These are phyloP conservation scores for Hericium alpestre DNA, from an alignment of 768 basidiomycete species.

Conservation along the genomic window DNA sequence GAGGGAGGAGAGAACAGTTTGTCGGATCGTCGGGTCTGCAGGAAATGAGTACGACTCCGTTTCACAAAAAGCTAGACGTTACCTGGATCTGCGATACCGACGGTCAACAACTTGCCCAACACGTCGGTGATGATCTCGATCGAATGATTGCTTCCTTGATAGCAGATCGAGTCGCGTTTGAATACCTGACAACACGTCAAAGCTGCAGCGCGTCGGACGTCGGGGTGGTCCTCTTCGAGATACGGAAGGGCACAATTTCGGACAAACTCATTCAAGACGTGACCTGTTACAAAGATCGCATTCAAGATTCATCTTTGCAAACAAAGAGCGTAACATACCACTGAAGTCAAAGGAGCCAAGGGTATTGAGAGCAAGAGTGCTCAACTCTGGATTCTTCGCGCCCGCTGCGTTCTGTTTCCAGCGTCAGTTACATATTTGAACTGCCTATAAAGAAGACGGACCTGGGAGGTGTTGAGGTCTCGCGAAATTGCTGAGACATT, in stretches of 20 bases:
- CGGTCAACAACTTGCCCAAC: slow-evolving; percentile 89
- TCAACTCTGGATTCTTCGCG: slow-evolving; percentile 56
- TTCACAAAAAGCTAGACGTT: slow-evolving; percentile 7
- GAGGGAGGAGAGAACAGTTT: slow-evolving; percentile 75
- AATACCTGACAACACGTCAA: slow-evolving; percentile 87
- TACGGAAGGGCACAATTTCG: slow-evolving; percentile 86
- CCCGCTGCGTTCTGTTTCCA: slow-evolving; percentile 2
- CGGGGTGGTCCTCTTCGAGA: slow-evolving; percentile 82
- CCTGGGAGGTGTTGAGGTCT: slow-evolving; percentile 44
- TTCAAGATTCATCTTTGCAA: not conserved
- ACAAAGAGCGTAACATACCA: slow-evolving; percentile 34
- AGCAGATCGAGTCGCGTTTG: slow-evolving; percentile 89
- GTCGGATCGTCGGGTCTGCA: slow-evolving; percentile 50
- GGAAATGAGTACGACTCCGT: not conserved
- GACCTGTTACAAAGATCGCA: slow-evolving; percentile 38
- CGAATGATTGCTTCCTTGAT: slow-evolving; percentile 90
- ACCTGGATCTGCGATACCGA: slow-evolving; percentile 96
- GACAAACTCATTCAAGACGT: slow-evolving; percentile 92
- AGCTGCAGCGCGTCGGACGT: slow-evolving; percentile 84
- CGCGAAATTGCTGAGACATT: slow-evolving; percentile 39
- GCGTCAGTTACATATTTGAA: too few species aligned
- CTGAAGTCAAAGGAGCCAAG: slow-evolving; percentile 91
- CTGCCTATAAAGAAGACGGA: slow-evolving; percentile 8
- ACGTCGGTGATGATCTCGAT: slow-evolving; percentile 97
- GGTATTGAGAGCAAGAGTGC: slow-evolving; percentile 77